Percentiles rank a stretch among this genome's conserved stretches.
phyloP scores from a whole-genome alignment of 2,329 filamentous ascomycete genomes.

The Microcyclospora pomicola region DNA sequence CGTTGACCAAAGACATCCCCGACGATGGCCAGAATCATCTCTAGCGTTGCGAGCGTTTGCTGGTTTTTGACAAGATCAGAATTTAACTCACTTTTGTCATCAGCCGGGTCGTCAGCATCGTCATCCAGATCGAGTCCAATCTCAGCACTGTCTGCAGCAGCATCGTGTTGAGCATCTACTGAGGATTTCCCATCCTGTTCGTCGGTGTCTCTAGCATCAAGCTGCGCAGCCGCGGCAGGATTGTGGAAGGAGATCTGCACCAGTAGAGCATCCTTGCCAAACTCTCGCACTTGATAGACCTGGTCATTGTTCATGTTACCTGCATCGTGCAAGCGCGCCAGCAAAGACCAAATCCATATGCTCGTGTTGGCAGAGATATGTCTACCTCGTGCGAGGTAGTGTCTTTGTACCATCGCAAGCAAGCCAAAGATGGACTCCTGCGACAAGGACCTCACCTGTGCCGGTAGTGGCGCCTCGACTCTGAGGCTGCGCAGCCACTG shows the following conservation, averaged over 20 bases:
- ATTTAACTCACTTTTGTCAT: too few species aligned
- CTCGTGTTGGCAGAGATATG: slow-evolving; percentile 54
- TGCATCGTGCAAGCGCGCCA: slow-evolving; percentile 54
- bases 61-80: background rate
- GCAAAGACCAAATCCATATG: slow-evolving; percentile 71
- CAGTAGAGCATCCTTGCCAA: slow-evolving; percentile 56
- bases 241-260: slow-evolving; percentile 17
- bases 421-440: slow-evolving; percentile 53
- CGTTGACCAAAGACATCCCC: slow-evolving; percentile 83
- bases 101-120: slow-evolving; percentile 9
- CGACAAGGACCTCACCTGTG: slow-evolving; percentile 41
- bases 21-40: slow-evolving; percentile 80
- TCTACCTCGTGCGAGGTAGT: slow-evolving; percentile 49
- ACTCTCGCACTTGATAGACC: slow-evolving; percentile 60
- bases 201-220: slow-evolving; percentile 10
- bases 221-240: slow-evolving; percentile 13
- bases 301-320: slow-evolving; percentile 65
- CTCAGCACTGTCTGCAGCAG: background rate
- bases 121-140: background rate
- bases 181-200: background rate
- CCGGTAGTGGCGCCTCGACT: slow-evolving; percentile 33
- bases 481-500: slow-evolving; percentile 38
- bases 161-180: slow-evolving; percentile 20
- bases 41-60: slow-evolving; percentile 50
- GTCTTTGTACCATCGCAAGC: slow-evolving; percentile 42